A percentile compares a stretch with the other conserved stretches of the same genome.
Conservation (phyloP, 2,329 filamentous ascomycete genomes). For the Aureobasidium lini region DNA sequence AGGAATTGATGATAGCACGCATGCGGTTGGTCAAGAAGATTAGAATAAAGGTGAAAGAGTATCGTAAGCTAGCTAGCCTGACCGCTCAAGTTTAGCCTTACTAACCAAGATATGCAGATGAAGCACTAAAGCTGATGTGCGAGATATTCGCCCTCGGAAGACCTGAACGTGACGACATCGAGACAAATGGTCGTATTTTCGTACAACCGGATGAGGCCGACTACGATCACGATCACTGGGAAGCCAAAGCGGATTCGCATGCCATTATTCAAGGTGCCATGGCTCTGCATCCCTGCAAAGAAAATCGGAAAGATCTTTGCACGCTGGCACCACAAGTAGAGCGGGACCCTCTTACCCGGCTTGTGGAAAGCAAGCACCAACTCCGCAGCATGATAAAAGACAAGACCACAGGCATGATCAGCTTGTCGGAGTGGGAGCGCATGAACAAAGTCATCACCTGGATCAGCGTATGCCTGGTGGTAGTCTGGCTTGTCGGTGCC, state of each 20-base stretch:
- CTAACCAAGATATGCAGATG: neutral
- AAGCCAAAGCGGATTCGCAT: neutral
- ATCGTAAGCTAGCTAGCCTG: neutral
- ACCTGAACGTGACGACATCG: neutral
- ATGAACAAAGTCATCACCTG: neutral
- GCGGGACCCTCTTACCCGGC: neutral
- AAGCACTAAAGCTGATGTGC: constrained; percentile 1
- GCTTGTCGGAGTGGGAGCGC: neutral
- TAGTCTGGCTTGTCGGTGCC: neutral
- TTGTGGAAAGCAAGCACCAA: constrained; percentile 1
- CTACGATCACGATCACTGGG: neutral
- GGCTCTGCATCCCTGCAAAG: neutral
- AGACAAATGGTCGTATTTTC: constrained; percentile 3
- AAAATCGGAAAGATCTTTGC: constrained; percentile 4
- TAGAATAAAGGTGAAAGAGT: constrained; percentile 9
- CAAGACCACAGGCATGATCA: neutral
- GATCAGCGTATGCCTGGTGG: constrained; percentile 2
- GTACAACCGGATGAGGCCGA: neutral
- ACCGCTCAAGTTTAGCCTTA: neutral
- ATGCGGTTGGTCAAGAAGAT: constrained; percentile 1
- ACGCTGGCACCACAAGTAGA: constrained; percentile 2
- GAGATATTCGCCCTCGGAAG: constrained; percentile 1
- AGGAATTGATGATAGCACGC: constrained; percentile 9
- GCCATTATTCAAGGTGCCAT: constrained; percentile 1
- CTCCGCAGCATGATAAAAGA: neutral